phyloP scores from a whole-genome alignment of 108 stramenopile genomes.

The Skeletonema potamos region DNA sequence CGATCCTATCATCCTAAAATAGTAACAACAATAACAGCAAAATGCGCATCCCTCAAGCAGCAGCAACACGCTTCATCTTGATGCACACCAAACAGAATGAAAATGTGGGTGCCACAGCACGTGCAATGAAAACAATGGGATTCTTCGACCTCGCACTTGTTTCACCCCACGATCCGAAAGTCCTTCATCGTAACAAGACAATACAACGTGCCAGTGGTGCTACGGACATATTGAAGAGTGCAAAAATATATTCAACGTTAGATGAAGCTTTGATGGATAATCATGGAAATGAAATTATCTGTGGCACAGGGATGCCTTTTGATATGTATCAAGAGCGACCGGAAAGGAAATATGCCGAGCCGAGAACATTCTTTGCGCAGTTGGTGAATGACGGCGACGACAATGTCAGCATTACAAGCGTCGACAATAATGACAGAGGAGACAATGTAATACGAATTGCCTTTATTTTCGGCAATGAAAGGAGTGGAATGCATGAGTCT shows the following conservation, averaged over 20 bases:
- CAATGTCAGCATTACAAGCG: not conserved
- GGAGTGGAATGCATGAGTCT: slow-evolving; percentile 47
- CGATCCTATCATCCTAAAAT: too few relatives aligned
- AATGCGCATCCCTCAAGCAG: not conserved
- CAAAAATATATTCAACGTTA: slow-evolving; percentile 32
- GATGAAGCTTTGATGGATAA: slow-evolving; percentile 46
- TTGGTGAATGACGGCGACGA: not conserved
- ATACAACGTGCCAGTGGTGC: slow-evolving; percentile 64
- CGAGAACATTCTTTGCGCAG: slow-evolving; percentile 50
- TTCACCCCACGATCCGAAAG: slow-evolving; percentile 46
- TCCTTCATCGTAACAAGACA: slow-evolving; percentile 39
- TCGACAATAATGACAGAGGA: not conserved
- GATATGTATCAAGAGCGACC: slow-evolving; percentile 51
- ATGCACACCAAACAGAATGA: slow-evolving; percentile 51
- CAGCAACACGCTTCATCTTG: slow-evolving; percentile 55
- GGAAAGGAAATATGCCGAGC: slow-evolving; percentile 31
- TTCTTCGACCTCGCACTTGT: slow-evolving; percentile 57
- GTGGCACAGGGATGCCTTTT: slow-evolving; percentile 70
- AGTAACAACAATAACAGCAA: not conserved
- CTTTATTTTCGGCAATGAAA: slow-evolving; percentile 69
- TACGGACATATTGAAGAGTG: slow-evolving; percentile 44
- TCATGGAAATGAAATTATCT: slow-evolving; percentile 21
- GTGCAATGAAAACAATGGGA: slow-evolving; percentile 61
- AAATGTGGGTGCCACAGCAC: slow-evolving; percentile 66
- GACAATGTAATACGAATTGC: slow-evolving; percentile 25